Evolutionary conservation across 2,329 filamentous ascomycete species (phyloP).

Genomic region (Colletotrichum horii): DNA sequence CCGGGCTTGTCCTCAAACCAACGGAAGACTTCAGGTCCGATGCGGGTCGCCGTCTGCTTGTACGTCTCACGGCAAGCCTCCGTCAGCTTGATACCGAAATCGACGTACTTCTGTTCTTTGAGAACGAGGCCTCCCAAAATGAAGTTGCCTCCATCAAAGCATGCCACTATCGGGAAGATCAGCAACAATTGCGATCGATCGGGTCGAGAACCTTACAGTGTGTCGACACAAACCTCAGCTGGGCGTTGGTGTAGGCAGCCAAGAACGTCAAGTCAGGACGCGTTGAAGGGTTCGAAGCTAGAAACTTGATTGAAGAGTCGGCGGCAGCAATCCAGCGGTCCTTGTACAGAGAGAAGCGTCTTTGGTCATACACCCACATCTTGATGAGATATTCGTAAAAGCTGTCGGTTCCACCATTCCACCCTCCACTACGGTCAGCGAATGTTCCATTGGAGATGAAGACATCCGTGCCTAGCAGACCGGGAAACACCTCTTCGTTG

Average conservation of each 20-base stretch:
- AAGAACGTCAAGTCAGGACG: conserved; percentile 72
- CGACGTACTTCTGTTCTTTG: conserved; percentile 66
- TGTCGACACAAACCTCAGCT: conserved; percentile 49
- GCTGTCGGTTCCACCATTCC: conserved; percentile 78
- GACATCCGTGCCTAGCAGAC: conserved; percentile 73
- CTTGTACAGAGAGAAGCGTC: conserved; percentile 67
- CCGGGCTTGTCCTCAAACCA: conserved; percentile 57
- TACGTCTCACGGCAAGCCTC: conserved; percentile 80
- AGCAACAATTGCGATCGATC: conserved; percentile 22
- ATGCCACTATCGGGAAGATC: conserved; percentile 64
- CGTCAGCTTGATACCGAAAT: conserved; percentile 76
- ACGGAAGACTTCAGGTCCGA: conserved; percentile 76
- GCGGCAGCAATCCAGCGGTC: conserved; percentile 79
- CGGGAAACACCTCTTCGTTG: conserved; percentile 74
- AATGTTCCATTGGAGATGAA: conserved; percentile 71
- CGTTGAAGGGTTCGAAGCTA: conserved; percentile 71
- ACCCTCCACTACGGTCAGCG: conserved; percentile 70
- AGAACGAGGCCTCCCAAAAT: conserved; percentile 80
- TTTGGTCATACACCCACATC: conserved; percentile 82
- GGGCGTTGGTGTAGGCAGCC: conserved; percentile 56
- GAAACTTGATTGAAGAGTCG: conserved; percentile 75
- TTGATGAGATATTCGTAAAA: conserved; percentile 94
- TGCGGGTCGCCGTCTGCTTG: conserved; percentile 67
- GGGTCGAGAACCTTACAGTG: conserved; percentile 47
- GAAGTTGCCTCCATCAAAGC: conserved; percentile 86